A percentile compares a stretch with the other conserved stretches of the same genome.
Conservation (phyloP, 257 asterid genomes). For the Solanum lycopersicoides region DNA sequence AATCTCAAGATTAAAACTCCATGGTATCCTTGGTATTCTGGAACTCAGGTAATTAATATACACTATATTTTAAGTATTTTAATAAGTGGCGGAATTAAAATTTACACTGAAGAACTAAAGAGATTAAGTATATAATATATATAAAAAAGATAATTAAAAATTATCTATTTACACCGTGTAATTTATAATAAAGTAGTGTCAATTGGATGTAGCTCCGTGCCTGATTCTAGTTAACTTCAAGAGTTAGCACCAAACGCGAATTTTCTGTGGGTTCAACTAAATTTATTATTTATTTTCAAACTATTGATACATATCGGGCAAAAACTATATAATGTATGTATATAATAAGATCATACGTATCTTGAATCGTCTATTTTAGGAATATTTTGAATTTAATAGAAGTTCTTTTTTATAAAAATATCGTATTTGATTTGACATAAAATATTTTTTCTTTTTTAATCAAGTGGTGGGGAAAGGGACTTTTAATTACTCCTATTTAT, state of each 20-base stretch:
- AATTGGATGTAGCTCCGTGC: too few relatives aligned
- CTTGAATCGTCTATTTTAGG: too few relatives aligned
- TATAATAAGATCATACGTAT: too few relatives aligned
- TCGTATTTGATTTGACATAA: too few relatives aligned
- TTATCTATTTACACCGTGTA: neutral
- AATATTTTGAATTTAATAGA: too few relatives aligned
- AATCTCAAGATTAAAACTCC: constrained; percentile 43
- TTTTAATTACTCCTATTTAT: neutral
- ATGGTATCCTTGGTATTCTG: constrained; percentile 84
- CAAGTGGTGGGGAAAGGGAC: too few relatives aligned
- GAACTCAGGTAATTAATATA: constrained; percentile 46
- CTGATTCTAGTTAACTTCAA: too few relatives aligned
- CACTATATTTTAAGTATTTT: neutral
- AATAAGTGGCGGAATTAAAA: neutral
- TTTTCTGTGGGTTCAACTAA: neutral
- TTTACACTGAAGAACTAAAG: neutral
- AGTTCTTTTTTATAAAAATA: too few relatives aligned
- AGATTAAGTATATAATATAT: neutral
- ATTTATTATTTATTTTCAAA: neutral
- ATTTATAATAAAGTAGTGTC: neutral
- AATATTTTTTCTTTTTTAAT: too few relatives aligned
- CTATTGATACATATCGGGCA: neutral
- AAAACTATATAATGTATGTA: too few relatives aligned
- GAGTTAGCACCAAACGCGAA: neutral
- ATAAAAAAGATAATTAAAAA: too few relatives aligned